Evolutionary conservation across 768 basidiomycete species (phyloP), one percentile per base, ranked within the genome.

Genomic region (Naematelia aurantialba): DNA sequence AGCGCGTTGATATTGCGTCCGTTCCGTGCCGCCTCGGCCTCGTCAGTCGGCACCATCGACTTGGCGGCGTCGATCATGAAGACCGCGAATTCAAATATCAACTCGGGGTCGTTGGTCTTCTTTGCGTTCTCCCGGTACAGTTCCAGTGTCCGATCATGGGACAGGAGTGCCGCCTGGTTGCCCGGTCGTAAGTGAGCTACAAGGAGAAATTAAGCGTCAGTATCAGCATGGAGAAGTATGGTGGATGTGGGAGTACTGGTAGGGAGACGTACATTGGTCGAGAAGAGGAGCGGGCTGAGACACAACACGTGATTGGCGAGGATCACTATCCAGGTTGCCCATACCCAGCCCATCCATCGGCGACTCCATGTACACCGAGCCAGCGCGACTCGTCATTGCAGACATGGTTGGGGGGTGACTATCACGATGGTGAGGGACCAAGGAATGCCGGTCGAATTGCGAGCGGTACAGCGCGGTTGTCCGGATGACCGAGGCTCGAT

Each of bases 61-160:
- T 94, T 96, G 50, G 91, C 89, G 50, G 93, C 91, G 72, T 97
- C 96, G 73, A 99, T 88, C 89, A 97, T 92, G 82, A 98, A 97
- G 8, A 93, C 90, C 42, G 94, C 91, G 67, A 99, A 97, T 76
- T 99, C 96, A 81, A 92, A 98, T 75, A 94, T 93, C 56, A 97
- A 81, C 70, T 97, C 91, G 0, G 94, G 93, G 76, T 98, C 91
- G 79, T 96, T 91, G 0, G 93, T 96, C 80, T 98, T 98, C 81
- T 94, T 96, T 29, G 94, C 96, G 78, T 99, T 99, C 45, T 87
- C 85, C 48, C 96, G 89, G 81, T 99, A 99, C 62, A 96, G 85
- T 77, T 97, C 92, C 60, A 99, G 85, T 1, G 96, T 98, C 59
- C 89, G 89, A 78, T 93, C 91, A 76, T 97, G 89, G 0, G 91